Base-by-base conservation (phyloP, 1,139 yeast species). In the Hyphopichia burtonii region DNA sequence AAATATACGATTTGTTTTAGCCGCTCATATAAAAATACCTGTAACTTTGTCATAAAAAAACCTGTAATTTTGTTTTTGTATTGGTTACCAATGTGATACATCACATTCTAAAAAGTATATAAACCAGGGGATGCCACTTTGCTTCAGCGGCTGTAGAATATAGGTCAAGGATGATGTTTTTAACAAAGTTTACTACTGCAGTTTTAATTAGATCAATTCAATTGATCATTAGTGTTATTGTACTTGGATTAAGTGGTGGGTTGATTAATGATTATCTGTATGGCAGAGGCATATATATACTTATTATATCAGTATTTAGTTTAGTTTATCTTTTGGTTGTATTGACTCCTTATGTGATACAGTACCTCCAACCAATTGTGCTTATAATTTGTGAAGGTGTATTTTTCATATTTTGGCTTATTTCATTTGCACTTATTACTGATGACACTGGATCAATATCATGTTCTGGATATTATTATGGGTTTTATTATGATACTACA, bases 391-490 rank as follows among this genome's bases (percentile, higher is more conserved):
- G 49, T 6, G 73, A 68, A 42, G 12, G 42, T 6, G 33, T 64
- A 1, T 48, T 66, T 28, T 55, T 53, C 52, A 54, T 50, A 15
- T 52, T 49, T 39, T 61, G 58, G 63, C 61, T 52, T 23, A 56
- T 59, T n/a, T 49, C 53, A 3, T 57, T 61, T 50, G 67, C 59
- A 6, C 39, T 53, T 4, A 41, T 57, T 36, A 64, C 67, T 19
- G 58, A 61, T 46, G 49, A 40, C 27, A 58, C 51, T 39, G 69
- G 68, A 6, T n/a, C 50, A 4, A 44, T 37, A 4, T 25, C 38
- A 31, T 66, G 71, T 49, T 23, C 22, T 36, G 28, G 34, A 38
- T 31, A 11, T 31, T 43, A 40, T 34, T 30, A 28, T 25, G 5
- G 15, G 3, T 36, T 28, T 32, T 17, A 16, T 33, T 6, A 7